Percentiles rank a stretch among this genome's conserved stretches.
Evolutionary conservation across 208 protist genomes (phyloP).

Genomic region (Leishmania guyanensis): DNA sequence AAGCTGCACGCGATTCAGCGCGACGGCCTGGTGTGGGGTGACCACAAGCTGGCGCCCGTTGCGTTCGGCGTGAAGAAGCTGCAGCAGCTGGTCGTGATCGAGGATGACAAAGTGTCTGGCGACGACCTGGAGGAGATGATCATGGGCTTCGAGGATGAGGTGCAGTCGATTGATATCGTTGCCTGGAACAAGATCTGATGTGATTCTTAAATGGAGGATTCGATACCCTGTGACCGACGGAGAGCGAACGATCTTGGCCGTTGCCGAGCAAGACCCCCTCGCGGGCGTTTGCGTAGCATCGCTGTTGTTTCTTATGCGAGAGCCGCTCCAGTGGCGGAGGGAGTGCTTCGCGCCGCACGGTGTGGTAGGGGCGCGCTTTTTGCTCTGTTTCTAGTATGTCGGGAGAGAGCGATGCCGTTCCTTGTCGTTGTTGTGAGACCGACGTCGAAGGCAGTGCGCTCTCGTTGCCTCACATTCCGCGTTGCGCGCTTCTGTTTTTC

Average conservation of each 20-base stretch:
- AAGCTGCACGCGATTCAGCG: constrained; percentile 86
- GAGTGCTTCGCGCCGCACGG: not conserved
- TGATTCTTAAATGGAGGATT: not conserved
- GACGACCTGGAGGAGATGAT: constrained; percentile 95
- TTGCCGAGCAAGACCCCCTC: not conserved
- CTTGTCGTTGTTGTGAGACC: not conserved
- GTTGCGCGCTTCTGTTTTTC: not conserved
- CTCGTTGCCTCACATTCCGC: not conserved
- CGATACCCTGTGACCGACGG: not conserved
- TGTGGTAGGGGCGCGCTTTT: not conserved
- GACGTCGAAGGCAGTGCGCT: not conserved
- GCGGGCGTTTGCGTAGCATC: not conserved
- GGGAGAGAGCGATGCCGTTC: not conserved
- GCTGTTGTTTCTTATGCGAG: not conserved
- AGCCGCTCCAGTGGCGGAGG: not conserved
- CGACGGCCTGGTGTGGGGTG: constrained; percentile 93
- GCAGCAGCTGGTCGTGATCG: constrained; percentile 92
- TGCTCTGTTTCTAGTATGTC: not conserved
- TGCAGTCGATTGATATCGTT: constrained; percentile 95
- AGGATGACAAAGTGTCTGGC: constrained; percentile 94
- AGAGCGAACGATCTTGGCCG: not conserved
- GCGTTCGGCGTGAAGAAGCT: constrained; percentile 97
- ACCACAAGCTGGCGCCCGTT: constrained; percentile 89
- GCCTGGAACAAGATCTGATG: constrained; percentile 92
- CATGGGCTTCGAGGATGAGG: constrained; percentile 92